Conservation (phyloP, 768 basidiomycete species). For the Termitomyces sp. region DNA sequence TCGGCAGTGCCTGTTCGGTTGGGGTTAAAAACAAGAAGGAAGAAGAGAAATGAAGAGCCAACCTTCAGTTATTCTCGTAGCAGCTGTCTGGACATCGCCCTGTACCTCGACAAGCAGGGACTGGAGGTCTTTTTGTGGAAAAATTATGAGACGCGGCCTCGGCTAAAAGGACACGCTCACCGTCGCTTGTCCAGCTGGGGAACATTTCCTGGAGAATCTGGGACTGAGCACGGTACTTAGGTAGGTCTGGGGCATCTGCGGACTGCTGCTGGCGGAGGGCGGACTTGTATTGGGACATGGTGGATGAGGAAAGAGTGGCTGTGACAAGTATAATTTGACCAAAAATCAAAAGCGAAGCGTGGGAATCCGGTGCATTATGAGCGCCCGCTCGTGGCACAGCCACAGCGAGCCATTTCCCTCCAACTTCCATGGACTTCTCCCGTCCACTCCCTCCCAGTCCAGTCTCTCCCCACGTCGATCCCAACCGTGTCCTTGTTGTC, state of each 20-base stretch:
- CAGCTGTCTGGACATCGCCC: conserved; percentile 68
- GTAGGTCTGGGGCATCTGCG: conserved; percentile 25
- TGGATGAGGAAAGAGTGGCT: conserved; percentile 14
- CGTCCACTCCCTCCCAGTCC: conserved; percentile 5
- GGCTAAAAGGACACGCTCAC: conserved; percentile 27
- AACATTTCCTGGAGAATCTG: conserved; percentile 67
- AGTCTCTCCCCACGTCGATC: not conserved
- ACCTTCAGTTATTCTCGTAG: conserved; percentile 76
- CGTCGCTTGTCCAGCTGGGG: conserved; percentile 64
- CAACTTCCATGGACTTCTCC: not conserved
- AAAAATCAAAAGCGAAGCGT: conserved; percentile 14
- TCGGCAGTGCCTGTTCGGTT: conserved; percentile 54
- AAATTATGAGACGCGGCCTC: conserved; percentile 21
- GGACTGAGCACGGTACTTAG: conserved; percentile 49
- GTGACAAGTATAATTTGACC: conserved; percentile 7
- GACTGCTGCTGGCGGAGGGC: conserved; percentile 34
- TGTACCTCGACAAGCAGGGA: conserved; percentile 60
- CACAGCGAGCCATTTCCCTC: not conserved
- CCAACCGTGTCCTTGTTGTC: conserved; percentile 12
- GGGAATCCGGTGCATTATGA: conserved; percentile 9
- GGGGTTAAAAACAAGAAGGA: conserved; percentile 11
- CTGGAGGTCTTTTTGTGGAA: conserved; percentile 48
- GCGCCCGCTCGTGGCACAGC: too few relatives aligned
- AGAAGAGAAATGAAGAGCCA: conserved; percentile 9
- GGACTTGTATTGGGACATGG: conserved; percentile 52